Conservation (phyloP, 2,329 filamentous ascomycete species). For the Claviceps maximensis region DNA sequence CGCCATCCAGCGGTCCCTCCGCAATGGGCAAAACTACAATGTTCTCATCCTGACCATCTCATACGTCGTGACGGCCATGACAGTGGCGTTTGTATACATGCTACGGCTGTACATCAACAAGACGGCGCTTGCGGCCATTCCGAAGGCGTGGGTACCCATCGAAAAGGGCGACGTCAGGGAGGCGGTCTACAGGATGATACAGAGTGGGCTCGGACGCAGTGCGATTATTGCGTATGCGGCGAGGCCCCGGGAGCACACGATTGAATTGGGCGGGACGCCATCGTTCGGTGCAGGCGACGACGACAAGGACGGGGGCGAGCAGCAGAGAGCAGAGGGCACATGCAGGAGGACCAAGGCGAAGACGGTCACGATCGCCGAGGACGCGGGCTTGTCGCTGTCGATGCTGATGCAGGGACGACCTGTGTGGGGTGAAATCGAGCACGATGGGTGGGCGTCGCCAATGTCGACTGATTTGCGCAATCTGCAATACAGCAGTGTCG, state of each 20-base stretch:
- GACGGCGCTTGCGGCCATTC: conserved; percentile 66
- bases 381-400: conserved; percentile 22
- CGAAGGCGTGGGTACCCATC: conserved; percentile 74
- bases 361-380: not conserved
- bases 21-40: conserved; percentile 57
- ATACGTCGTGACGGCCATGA: conserved; percentile 58
- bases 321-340: conserved; percentile 7
- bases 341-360: conserved; percentile 23
- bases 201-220: conserved; percentile 58
- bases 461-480: conserved; percentile 59
- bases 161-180: conserved; percentile 72
- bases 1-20: conserved; percentile 62
- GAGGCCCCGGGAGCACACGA: conserved; percentile 17
- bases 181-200: conserved; percentile 63
- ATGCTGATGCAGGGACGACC: conserved; percentile 36
- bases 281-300: conserved; percentile 2
- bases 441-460: conserved; percentile 81
- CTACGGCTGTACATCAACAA: conserved; percentile 79
- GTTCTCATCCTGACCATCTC: conserved; percentile 67
- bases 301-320: conserved; percentile 5
- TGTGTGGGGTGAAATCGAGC: conserved; percentile 72
- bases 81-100: conserved; percentile 66
- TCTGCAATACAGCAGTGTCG: conserved; percentile 70
- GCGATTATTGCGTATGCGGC: conserved; percentile 66
- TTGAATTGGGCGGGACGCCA: conserved; percentile 8